phyloP scores from a whole-genome alignment of 352 stramenopile genomes.

The Phytophthora constricta region DNA sequence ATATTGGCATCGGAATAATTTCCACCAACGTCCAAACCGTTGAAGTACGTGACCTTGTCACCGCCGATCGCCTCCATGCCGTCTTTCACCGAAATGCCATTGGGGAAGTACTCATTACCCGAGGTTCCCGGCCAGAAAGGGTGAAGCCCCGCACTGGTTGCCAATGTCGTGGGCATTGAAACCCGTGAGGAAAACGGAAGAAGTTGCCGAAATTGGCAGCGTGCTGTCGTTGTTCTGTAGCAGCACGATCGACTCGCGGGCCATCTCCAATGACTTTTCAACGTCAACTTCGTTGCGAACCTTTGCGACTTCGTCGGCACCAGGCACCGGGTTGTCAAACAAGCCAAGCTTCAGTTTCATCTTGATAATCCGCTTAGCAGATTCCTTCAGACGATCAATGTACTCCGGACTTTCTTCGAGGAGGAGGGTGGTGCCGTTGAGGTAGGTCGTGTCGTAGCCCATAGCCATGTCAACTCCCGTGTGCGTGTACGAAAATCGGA shows the following conservation, averaged over 20 bases:
- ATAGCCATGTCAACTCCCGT: constrained; percentile 88
- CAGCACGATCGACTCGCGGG: not conserved
- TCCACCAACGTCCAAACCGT: constrained; percentile 46
- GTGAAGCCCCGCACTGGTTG: constrained; percentile 68
- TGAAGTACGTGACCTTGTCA: constrained; percentile 42
- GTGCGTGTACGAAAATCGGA: constrained; percentile 58
- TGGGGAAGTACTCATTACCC: constrained; percentile 46
- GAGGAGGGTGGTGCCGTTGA: constrained; percentile 42
- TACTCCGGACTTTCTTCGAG: constrained; percentile 33
- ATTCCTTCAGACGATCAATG: constrained; percentile 44
- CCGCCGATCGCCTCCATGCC: constrained; percentile 33
- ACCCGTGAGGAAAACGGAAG: constrained; percentile 30
- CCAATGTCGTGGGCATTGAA: constrained; percentile 53
- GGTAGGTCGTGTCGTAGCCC: constrained; percentile 44
- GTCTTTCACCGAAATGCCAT: constrained; percentile 50
- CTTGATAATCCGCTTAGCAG: constrained; percentile 55
- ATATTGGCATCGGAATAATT: constrained; percentile 41
- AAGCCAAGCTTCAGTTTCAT: constrained; percentile 65
- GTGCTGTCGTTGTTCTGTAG: not conserved
- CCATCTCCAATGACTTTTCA: not conserved
- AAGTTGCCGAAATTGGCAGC: not conserved
- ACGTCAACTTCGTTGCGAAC: not conserved
- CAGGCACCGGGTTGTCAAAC: constrained; percentile 54
- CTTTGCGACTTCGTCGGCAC: constrained; percentile 30
- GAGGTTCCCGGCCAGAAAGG: constrained; percentile 71